Percentiles rank a stretch among this genome's conserved stretches.
Conservation (phyloP, 306 rosid genomes). For the Ammopiptanthus mongolicus region DNA sequence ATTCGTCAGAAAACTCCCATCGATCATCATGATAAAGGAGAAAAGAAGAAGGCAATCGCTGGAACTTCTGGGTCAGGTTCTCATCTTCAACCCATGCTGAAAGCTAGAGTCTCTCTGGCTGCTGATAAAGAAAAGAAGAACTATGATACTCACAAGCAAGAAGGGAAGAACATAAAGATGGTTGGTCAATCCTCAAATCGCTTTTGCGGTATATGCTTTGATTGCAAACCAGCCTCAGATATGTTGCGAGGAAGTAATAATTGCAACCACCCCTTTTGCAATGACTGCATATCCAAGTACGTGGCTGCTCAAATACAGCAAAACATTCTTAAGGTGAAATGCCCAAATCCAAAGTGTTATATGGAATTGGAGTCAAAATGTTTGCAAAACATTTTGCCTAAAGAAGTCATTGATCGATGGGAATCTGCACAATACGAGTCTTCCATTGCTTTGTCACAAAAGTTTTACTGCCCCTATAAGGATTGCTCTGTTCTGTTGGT, state of each 20-base stretch:
- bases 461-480: constrained; percentile 11
- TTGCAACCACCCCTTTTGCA: constrained; percentile 8
- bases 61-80: too few species aligned
- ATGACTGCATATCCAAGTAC: background rate
- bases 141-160: too few species aligned
- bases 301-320: background rate
- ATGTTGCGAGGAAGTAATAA: background rate
- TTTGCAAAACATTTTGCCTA: background rate
- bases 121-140: too few species aligned
- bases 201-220: constrained; percentile 12
- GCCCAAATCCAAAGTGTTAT: background rate
- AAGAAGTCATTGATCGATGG: background rate
- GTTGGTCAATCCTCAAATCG: background rate
- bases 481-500: constrained; percentile 15
- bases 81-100: too few species aligned
- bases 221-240: background rate
- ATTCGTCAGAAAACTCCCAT: too few species aligned
- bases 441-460: background rate
- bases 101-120: too few species aligned
- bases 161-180: background rate
- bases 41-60: too few species aligned
- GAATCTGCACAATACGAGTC: background rate
- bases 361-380: background rate
- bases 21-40: too few species aligned
- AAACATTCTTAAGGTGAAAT: background rate